A percentile compares a stretch with the other conserved stretches of the same genome.
These are phyloP conservation scores for Emergomyces orientalis DNA, from an alignment of 2,329 filamentous ascomycete genomes.

Conservation along the genomic window DNA sequence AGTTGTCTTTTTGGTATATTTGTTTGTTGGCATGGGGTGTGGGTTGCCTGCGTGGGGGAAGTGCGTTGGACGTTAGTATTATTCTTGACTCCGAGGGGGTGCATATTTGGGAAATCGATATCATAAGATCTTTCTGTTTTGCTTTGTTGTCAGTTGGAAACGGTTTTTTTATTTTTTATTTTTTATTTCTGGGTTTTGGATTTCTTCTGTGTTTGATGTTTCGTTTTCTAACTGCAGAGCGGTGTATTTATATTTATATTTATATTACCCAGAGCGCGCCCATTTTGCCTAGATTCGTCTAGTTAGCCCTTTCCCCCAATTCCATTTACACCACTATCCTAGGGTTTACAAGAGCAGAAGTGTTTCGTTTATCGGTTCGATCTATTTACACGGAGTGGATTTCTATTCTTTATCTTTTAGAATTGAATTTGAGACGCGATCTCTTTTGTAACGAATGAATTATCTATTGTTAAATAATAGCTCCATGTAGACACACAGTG, in stretches of 20 bases:
- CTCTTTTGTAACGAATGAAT: neutral
- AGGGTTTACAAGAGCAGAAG: neutral
- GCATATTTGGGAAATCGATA: neutral
- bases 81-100: neutral
- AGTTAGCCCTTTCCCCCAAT: neutral
- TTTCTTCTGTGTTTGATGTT: neutral
- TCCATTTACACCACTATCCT: neutral
- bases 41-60: slow-evolving; percentile 51
- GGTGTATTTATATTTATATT: neutral
- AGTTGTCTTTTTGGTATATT: slow-evolving; percentile 57
- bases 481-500: neutral
- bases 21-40: slow-evolving; percentile 64
- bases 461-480: neutral
- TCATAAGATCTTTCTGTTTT: neutral
- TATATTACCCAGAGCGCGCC: neutral
- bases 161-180: neutral
- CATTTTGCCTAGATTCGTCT: neutral
- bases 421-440: neutral
- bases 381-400: neutral
- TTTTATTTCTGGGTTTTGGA: neutral
- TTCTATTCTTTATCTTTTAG: neutral
- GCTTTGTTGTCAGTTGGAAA: neutral
- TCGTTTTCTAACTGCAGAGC: no score
- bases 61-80: slow-evolving; percentile 28
- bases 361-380: neutral